Evolutionary conservation across 208 protist genomes (phyloP).

Genomic region (Herpetomonas tarakana): DNA sequence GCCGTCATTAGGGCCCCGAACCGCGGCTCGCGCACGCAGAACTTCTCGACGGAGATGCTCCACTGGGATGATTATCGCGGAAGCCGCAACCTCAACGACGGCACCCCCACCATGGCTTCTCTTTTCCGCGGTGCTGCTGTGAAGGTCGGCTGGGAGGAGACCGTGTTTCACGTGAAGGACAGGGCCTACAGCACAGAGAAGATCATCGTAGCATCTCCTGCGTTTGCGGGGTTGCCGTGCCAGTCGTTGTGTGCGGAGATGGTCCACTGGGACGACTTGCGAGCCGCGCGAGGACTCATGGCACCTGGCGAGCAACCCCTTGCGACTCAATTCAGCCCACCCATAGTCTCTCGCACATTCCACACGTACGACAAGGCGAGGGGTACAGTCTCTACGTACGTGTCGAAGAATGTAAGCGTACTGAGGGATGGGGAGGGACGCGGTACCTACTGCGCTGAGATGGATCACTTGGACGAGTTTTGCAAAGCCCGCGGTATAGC

Average conservation of each 20-base stretch:
- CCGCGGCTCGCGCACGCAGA: slow-evolving; percentile 14
- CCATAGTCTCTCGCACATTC: slow-evolving; percentile 13
- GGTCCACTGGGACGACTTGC: slow-evolving; percentile 75
- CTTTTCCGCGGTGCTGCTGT: slow-evolving; percentile 17
- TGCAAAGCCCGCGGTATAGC: slow-evolving; percentile 9
- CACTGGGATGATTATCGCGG: slow-evolving; percentile 75
- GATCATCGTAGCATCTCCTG: slow-evolving; percentile 9
- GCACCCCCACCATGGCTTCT: slow-evolving; percentile 40
- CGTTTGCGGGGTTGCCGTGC: slow-evolving; percentile 14
- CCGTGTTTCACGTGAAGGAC: slow-evolving; percentile 7
- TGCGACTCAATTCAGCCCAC: slow-evolving; percentile 18
- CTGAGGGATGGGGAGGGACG: too few relatives aligned
- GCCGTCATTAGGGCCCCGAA: not conserved
- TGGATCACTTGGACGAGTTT: slow-evolving; percentile 52
- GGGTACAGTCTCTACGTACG: slow-evolving; percentile 13
- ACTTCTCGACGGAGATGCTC: slow-evolving; percentile 63
- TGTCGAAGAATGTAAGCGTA: not conserved
- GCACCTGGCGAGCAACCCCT: slow-evolving; percentile 19
- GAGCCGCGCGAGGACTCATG: slow-evolving; percentile 17
- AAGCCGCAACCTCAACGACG: slow-evolving; percentile 34
- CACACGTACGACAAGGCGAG: slow-evolving; percentile 18
- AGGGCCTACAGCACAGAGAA: slow-evolving; percentile 11
- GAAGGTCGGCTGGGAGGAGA: slow-evolving; percentile 2
- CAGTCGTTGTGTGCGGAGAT: slow-evolving; percentile 62
- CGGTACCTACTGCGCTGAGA: slow-evolving; percentile 47